These are phyloP conservation scores for Bryum argenteum DNA, from an alignment of 225 moss, liverwort and hornwort species.

Conservation along the genomic window DNA sequence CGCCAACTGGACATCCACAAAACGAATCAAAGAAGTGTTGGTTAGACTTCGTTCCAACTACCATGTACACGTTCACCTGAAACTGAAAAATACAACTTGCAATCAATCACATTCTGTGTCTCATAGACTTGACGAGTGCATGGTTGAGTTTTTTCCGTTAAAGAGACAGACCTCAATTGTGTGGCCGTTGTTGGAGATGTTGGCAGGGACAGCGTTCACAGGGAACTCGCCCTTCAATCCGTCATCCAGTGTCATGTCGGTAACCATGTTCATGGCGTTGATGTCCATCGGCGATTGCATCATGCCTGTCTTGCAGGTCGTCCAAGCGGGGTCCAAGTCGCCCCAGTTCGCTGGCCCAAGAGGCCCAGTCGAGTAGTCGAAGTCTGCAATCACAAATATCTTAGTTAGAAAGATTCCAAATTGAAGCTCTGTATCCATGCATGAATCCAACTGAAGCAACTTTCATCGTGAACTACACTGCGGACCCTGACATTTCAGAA, in stretches of 20 bases:
- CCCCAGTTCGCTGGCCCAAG: constrained; percentile 41
- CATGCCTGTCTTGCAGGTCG: constrained; percentile 26
- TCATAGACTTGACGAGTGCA: too few species aligned
- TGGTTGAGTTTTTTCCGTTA: too few species aligned
- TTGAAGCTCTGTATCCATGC: too few species aligned
- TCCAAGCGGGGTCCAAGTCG: constrained; percentile 18
- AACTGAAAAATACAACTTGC: neutral
- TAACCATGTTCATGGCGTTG: constrained; percentile 6
- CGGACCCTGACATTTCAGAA: too few species aligned
- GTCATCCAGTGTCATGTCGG: neutral
- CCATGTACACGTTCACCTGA: neutral
- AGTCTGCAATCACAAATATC: constrained; percentile 7
- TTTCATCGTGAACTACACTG: too few species aligned
- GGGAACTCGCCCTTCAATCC: neutral
- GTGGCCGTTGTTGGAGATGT: constrained; percentile 26
- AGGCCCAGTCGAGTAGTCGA: constrained; percentile 26
- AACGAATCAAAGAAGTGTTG: neutral
- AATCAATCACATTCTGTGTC: too few species aligned
- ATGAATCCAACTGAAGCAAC: too few species aligned
- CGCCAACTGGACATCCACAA: constrained; percentile 12
- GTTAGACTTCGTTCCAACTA: constrained; percentile 12
- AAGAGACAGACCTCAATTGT: constrained; percentile 11
- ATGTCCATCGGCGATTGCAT: constrained; percentile 34
- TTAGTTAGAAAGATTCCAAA: too few species aligned
- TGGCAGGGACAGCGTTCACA: neutral